Evolutionary conservation across 352 stramenopile species (phyloP).

Genomic region (Phytophthora meadii): DNA sequence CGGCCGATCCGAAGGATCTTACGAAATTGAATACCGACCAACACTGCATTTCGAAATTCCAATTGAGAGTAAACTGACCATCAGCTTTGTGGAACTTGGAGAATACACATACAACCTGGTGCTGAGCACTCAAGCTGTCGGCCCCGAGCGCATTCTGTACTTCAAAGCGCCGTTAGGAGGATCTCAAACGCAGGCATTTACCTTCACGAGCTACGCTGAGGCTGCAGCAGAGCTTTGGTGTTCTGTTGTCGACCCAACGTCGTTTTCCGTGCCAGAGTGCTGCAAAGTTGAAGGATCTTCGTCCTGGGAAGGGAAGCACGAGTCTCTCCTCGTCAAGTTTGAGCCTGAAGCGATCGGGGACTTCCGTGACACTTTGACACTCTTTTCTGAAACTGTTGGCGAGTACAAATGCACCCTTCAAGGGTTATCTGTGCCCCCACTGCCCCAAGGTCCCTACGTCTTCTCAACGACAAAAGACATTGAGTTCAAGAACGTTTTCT

Average conservation of each 20-base stretch:
- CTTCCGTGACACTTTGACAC: constrained; percentile 76
- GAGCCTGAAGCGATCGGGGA: constrained; percentile 91
- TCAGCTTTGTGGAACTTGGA: constrained; percentile 86
- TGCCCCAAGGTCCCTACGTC: constrained; percentile 87
- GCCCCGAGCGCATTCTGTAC: constrained; percentile 71
- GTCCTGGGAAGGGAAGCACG: constrained; percentile 79
- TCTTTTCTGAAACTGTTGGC: constrained; percentile 69
- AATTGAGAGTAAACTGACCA: constrained; percentile 66
- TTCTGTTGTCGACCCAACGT: constrained; percentile 59
- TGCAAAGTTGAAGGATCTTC: constrained; percentile 57
- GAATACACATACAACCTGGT: constrained; percentile 90
- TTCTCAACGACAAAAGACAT: constrained; percentile 73
- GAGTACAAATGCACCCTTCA: constrained; percentile 88
- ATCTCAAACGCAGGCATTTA: constrained; percentile 80
- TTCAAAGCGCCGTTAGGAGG: constrained; percentile 87
- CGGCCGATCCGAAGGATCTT: constrained; percentile 78
- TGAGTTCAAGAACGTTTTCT: constrained; percentile 93
- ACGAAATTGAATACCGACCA: constrained; percentile 92
- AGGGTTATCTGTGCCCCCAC: constrained; percentile 75
- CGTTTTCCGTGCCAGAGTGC: constrained; percentile 69
- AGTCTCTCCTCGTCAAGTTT: constrained; percentile 81
- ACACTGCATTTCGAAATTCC: constrained; percentile 56
- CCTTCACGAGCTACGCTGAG: constrained; percentile 68
- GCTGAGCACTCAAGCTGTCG: constrained; percentile 74
- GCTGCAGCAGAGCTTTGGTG: constrained; percentile 60